phyloP scores from a whole-genome alignment of 2,329 filamentous ascomycete species.

The Penicillium frequentans region DNA sequence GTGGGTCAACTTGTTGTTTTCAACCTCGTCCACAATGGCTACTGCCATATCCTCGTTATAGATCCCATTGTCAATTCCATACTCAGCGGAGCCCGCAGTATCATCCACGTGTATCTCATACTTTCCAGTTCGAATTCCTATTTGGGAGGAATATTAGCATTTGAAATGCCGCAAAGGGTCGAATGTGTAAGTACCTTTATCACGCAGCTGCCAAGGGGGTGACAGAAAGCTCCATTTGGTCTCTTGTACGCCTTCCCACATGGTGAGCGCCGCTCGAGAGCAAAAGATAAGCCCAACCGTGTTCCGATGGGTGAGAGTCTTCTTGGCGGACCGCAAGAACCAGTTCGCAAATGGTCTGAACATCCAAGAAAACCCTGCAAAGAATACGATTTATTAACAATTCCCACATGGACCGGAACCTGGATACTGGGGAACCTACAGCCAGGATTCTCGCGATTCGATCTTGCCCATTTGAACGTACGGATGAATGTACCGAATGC shows the following conservation, averaged over 20 bases:
- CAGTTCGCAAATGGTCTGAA: not conserved
- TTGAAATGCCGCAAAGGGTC: fast-evolving
- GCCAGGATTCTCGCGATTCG: not conserved
- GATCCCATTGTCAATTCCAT: not conserved
- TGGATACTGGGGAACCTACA: not conserved
- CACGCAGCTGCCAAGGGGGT: not conserved
- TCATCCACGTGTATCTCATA: not conserved
- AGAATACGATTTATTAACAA: not conserved
- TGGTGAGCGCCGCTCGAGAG: not conserved
- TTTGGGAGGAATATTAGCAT: not conserved
- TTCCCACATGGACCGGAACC: not conserved
- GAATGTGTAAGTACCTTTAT: not conserved
- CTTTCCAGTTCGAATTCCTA: not conserved
- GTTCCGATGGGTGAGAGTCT: not conserved
- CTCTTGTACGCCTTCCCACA: not conserved
- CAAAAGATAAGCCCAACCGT: not conserved
- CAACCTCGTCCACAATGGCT: not conserved
- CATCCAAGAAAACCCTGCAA: not conserved
- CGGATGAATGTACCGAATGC: not conserved
- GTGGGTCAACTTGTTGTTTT: not conserved
- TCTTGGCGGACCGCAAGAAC: not conserved
- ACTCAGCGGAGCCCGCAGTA: not conserved
- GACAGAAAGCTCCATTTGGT: not conserved
- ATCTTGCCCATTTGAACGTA: not conserved
- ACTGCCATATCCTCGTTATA: conserved; percentile 1